Conservation (phyloP, 768 basidiomycete genomes). For the Macrolepiota fuliginosa region DNA sequence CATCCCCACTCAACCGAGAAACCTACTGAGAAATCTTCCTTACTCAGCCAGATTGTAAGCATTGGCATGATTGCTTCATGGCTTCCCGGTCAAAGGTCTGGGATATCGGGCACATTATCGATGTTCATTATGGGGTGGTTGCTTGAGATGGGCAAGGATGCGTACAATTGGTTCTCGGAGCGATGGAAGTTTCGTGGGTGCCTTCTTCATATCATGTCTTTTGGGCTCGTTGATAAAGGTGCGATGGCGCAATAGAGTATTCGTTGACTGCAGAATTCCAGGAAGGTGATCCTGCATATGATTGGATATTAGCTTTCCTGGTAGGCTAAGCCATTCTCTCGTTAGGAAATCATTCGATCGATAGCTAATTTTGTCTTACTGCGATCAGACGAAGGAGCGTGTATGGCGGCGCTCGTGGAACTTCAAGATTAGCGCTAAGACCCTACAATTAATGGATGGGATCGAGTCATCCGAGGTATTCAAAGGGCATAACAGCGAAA, state of each 20-base stretch:
- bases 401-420: slow-evolving; percentile 40
- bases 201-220: background rate
- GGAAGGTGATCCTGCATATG: slow-evolving; percentile 38
- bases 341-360: background rate
- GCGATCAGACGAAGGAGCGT: slow-evolving; percentile 35
- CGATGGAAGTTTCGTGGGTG: slow-evolving; percentile 28
- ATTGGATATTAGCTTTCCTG: slow-evolving; percentile 40
- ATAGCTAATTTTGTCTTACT: background rate
- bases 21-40: background rate
- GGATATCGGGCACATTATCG: slow-evolving; percentile 1
- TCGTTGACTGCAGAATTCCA: slow-evolving; percentile 36
- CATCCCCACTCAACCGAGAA: background rate
- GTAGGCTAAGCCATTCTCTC: slow-evolving; percentile 22
- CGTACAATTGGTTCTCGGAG: slow-evolving; percentile 29
- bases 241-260: slow-evolving; percentile 30
- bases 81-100: slow-evolving; percentile 1
- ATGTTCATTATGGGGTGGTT: slow-evolving; percentile 11
- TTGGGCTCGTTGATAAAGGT: no score
- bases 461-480: slow-evolving; percentile 23
- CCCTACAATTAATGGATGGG: slow-evolving; percentile 37
- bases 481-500: slow-evolving; percentile 19
- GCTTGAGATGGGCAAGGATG: slow-evolving; percentile 8
- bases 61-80: slow-evolving; percentile 6
- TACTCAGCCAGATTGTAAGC: slow-evolving; percentile 1
- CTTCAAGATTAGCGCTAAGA: slow-evolving; percentile 38